Evolutionary conservation across 208 protist species (phyloP).

Genomic region (Endotrypanum monterogeii): DNA sequence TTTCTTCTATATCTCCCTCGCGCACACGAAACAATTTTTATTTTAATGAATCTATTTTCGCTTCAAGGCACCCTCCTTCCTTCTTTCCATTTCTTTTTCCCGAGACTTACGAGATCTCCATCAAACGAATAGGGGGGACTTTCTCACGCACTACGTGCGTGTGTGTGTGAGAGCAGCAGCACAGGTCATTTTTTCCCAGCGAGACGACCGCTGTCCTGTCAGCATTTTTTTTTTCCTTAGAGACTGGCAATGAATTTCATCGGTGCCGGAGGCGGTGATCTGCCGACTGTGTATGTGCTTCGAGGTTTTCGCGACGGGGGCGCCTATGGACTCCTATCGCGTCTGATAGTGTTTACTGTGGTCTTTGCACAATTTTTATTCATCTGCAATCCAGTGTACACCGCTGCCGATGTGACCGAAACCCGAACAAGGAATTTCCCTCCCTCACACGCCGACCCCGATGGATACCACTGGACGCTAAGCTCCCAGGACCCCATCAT

Average conservation of each 20-base stretch:
- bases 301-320: neutral
- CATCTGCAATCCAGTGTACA: neutral
- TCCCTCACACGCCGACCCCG: slow-evolving; percentile 2
- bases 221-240: too few relatives aligned
- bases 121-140: too few relatives aligned
- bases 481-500: slow-evolving; percentile 18
- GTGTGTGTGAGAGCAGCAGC: too few relatives aligned
- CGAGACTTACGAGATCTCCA: neutral
- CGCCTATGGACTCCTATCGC: neutral
- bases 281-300: too few relatives aligned
- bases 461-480: slow-evolving; percentile 8
- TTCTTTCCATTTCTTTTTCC: neutral
- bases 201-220: too few relatives aligned
- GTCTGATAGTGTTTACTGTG: neutral
- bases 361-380: neutral
- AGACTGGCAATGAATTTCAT: too few relatives aligned
- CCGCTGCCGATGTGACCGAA: neutral
- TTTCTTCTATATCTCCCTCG: too few relatives aligned
- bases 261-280: too few relatives aligned
- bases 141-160: too few relatives aligned
- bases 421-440: neutral
- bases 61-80: too few relatives aligned
- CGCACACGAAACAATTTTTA: too few relatives aligned
- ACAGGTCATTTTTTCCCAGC: too few relatives aligned
- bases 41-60: neutral